Evolutionary conservation across 257 asterid genomes (phyloP).

Genomic region (Solanum pimpinellifolium): DNA sequence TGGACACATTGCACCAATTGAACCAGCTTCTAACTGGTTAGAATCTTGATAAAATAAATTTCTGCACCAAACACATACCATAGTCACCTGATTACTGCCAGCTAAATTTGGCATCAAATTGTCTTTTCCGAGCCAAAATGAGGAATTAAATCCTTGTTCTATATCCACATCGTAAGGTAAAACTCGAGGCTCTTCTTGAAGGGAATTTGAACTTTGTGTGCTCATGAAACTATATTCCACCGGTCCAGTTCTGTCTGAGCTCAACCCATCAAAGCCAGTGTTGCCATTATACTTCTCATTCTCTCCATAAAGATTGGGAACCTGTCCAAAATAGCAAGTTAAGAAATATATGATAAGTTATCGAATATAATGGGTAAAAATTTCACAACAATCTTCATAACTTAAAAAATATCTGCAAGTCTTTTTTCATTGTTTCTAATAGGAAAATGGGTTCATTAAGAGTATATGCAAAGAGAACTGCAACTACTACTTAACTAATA

Average conservation of each 20-base stretch:
- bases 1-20: slow-evolving; percentile 57
- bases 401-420: neutral
- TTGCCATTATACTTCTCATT: slow-evolving; percentile 17
- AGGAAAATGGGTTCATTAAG: neutral
- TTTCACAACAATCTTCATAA: neutral
- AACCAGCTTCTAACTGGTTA: slow-evolving; percentile 35
- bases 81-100: slow-evolving; percentile 18
- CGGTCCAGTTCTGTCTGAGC: slow-evolving; percentile 37
- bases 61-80: slow-evolving; percentile 68
- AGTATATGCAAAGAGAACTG: neutral
- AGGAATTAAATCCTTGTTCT: slow-evolving; percentile 35
- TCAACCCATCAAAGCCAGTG: slow-evolving; percentile 21
- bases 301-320: slow-evolving; percentile 24
- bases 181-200: slow-evolving; percentile 43
- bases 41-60: slow-evolving; percentile 42
- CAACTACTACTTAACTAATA: neutral
- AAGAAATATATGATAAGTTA: neutral
- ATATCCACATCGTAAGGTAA: slow-evolving; percentile 21
- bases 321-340: slow-evolving; percentile 29
- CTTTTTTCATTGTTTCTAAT: neutral
- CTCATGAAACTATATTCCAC: slow-evolving; percentile 74
- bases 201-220: slow-evolving; percentile 35
- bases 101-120: slow-evolving; percentile 32
- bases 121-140: slow-evolving; percentile 66
- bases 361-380: neutral